A percentile compares a stretch with the other conserved stretches of the same genome.
Conservation (phyloP, 2,329 filamentous ascomycete species). For the Sporothrix variecibatus region DNA sequence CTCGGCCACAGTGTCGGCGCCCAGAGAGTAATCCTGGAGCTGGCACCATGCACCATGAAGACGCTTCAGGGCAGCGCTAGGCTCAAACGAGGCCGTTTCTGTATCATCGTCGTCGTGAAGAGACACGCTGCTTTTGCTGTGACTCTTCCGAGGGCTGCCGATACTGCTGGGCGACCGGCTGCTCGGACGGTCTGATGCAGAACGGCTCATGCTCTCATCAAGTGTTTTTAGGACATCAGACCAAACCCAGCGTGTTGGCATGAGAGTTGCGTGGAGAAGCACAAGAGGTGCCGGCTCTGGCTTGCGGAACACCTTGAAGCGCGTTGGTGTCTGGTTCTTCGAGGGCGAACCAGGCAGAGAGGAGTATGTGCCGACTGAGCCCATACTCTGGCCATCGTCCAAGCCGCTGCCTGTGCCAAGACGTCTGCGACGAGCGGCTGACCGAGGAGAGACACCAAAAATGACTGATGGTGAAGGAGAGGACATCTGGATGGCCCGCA, state of each 20-base stretch:
- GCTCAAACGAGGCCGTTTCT: slow-evolving; percentile 32
- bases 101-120: neutral
- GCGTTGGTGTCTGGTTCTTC: slow-evolving; percentile 54
- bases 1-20: slow-evolving; percentile 71
- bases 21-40: slow-evolving; percentile 60
- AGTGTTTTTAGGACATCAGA: slow-evolving; percentile 53
- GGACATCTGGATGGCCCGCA: slow-evolving; percentile 71
- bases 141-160: slow-evolving; percentile 23
- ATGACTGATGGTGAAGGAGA: slow-evolving; percentile 61
- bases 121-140: neutral
- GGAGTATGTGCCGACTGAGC: slow-evolving; percentile 17
- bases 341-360: slow-evolving; percentile 49
- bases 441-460: slow-evolving; percentile 54
- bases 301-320: slow-evolving; percentile 55
- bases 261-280: slow-evolving; percentile 73
- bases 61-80: slow-evolving; percentile 50
- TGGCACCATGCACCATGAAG: slow-evolving; percentile 66
- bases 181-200: neutral
- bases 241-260: slow-evolving; percentile 70
- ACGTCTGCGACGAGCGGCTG: slow-evolving; percentile 45
- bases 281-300: slow-evolving; percentile 64
- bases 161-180: neutral
- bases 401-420: slow-evolving; percentile 16
- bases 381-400: slow-evolving; percentile 16
- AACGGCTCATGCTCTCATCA: slow-evolving; percentile 35